Evolutionary conservation across 306 rosid genomes (phyloP), one percentile per base, ranked within the genome.

Genomic region (Ochetophila trinervis): DNA sequence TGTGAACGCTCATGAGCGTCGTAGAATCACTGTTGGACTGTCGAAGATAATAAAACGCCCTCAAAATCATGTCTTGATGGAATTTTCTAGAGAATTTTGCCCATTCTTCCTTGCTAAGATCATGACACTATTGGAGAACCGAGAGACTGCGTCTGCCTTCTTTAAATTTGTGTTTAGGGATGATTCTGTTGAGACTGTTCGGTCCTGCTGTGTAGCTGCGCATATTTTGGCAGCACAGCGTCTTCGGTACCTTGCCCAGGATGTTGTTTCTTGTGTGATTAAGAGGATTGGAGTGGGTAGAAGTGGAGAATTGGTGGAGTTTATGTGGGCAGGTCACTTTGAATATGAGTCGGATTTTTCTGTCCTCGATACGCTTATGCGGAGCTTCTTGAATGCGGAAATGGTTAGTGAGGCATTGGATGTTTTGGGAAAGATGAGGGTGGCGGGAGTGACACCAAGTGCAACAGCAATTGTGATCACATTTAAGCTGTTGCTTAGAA

Each of bases 141-240:
- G 86, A 27, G 82, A 79, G 60, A 70, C 83, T 21, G 91, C 89
- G 15, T 81, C 79, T 68, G 86, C 91, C 23, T 90, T 90, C 82
- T 90, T 90, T 58, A 87, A 87, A 37, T 30, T 85, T 14, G 86
- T 85, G 0, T 79, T 85, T 58, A 68, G 75, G 51, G 80, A 83
- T 53, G 82, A 70, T 20, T 81, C 73, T 19, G 82, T 79, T 13
- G 74, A 48, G 42, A 45, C 37, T 44, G 76, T 90, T 34, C 66
- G 57, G 66, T 64, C 68, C 47, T 81, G 76, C 17, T 87, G 91
- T 55, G 54, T 85, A 18, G 85, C 77, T 9, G 91, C 95, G 0
- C 89, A 80, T 67, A 35, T 83, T 61, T 74, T 89, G 54, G 85
- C 91, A 5, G 75, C 85, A 0, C 68, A 77, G 65, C 27, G 67